phyloP scores from a whole-genome alignment of 2,329 filamentous ascomycete genomes.

The Tolypocladium guangdongense region DNA sequence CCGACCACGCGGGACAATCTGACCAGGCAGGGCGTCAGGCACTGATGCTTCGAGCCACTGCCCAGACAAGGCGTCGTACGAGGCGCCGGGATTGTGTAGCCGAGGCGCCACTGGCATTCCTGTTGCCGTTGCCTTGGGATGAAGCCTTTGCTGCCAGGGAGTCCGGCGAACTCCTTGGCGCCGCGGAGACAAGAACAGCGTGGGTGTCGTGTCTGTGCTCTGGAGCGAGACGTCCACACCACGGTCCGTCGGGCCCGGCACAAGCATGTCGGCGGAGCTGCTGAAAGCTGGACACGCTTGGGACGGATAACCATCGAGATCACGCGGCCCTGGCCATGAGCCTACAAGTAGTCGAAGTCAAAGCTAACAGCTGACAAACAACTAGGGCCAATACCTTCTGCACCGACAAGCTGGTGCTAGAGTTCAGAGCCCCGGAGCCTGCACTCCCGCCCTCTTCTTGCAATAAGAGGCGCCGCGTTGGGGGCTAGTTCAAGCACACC shows the following conservation, averaged over 20 bases:
- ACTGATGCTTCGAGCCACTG: not conserved
- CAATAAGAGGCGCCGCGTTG: not conserved
- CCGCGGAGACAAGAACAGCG: not conserved
- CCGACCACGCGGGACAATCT: not conserved
- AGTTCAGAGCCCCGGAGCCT: not conserved
- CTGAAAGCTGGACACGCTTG: not conserved
- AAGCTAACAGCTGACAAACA: not conserved
- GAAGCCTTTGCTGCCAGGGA: not conserved
- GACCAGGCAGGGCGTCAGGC: not conserved
- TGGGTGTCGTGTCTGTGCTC: not conserved
- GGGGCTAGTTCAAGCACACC: not conserved
- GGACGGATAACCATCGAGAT: not conserved
- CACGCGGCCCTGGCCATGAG: not conserved
- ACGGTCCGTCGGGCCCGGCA: not conserved
- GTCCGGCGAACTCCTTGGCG: not conserved
- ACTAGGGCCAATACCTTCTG: not conserved
- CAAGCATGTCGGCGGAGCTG: not conserved
- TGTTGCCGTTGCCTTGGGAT: no score
- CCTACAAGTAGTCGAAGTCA: not conserved
- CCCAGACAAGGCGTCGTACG: not conserved
- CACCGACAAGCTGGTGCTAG: not conserved
- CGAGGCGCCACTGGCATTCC: not conserved
- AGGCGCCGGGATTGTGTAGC: not conserved
- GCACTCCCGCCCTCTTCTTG: not conserved
- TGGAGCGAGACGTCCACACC: not conserved